These are phyloP conservation scores for Claviceps fusiformis DNA, from an alignment of 2,329 filamentous ascomycete genomes.

Conservation along the genomic window DNA sequence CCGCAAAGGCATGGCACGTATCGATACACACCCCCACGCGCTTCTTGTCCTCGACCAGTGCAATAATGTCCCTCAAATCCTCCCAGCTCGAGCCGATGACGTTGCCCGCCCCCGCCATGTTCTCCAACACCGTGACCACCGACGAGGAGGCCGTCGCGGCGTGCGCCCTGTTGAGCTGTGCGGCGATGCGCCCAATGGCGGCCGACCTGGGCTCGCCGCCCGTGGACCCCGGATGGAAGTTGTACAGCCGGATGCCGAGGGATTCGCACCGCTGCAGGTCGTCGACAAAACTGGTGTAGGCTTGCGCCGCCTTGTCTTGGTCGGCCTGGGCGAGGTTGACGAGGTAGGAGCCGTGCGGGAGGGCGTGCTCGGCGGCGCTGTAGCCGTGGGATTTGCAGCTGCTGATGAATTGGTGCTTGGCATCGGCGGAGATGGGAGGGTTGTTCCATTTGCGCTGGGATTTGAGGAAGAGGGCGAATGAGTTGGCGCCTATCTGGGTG, in stretches of 20 bases:
- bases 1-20: slow-evolving; percentile 92
- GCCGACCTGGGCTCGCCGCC: slow-evolving; percentile 52
- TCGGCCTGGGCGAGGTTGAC: slow-evolving; percentile 90
- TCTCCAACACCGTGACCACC: slow-evolving; percentile 80
- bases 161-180: slow-evolving; percentile 71
- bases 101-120: slow-evolving; percentile 86
- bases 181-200: slow-evolving; percentile 67
- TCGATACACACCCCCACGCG: slow-evolving; percentile 91
- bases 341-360: slow-evolving; percentile 92
- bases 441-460: slow-evolving; percentile 92
- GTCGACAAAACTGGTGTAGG: slow-evolving; percentile 74
- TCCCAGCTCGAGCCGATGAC: slow-evolving; percentile 76
- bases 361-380: slow-evolving; percentile 55
- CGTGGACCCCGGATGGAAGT: slow-evolving; percentile 88
- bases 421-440: slow-evolving; percentile 57
- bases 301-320: slow-evolving; percentile 65
- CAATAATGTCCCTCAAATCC: slow-evolving; percentile 76
- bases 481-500: slow-evolving; percentile 72
- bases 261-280: slow-evolving; percentile 75
- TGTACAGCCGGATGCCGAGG: slow-evolving; percentile 84
- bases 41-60: slow-evolving; percentile 61
- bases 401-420: slow-evolving; percentile 54
- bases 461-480: slow-evolving; percentile 90
- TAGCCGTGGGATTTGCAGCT: slow-evolving; percentile 58
- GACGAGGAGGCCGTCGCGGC: slow-evolving; percentile 45